Evolutionary conservation across 2,329 filamentous ascomycete genomes (phyloP).

Genomic region (Penicillium sp.): DNA sequence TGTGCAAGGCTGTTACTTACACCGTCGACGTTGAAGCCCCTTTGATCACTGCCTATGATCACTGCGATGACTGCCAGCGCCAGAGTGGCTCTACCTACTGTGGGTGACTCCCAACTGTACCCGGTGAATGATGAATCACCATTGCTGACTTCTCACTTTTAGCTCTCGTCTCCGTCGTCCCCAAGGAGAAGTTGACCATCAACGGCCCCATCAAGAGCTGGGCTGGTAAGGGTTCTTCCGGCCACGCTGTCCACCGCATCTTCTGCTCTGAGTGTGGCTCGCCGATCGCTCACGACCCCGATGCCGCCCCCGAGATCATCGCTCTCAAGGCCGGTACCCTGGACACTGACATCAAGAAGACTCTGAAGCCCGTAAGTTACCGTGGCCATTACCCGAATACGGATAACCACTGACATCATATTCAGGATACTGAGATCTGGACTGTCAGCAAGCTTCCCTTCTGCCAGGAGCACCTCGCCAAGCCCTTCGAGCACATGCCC

Average conservation of each 20-base stretch:
- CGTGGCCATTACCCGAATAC: not conserved
- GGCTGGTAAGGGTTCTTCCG: slow-evolving; percentile 61
- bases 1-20: slow-evolving; percentile 73
- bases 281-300: slow-evolving; percentile 69
- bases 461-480: slow-evolving; percentile 65
- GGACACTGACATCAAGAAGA: slow-evolving; percentile 66
- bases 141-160: slow-evolving; percentile 7
- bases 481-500: slow-evolving; percentile 66
- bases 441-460: slow-evolving; percentile 69
- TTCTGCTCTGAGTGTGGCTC: slow-evolving; percentile 71
- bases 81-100: slow-evolving; percentile 69
- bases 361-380: slow-evolving; percentile 58
- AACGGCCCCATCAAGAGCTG: slow-evolving; percentile 67
- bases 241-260: slow-evolving; percentile 65
- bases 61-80: slow-evolving; percentile 73
- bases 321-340: slow-evolving; percentile 69
- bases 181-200: slow-evolving; percentile 65
- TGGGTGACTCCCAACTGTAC: slow-evolving; percentile 12
- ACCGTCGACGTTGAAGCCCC: slow-evolving; percentile 51
- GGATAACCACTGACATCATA: not conserved
- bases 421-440: slow-evolving; percentile 66
- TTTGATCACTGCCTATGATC: slow-evolving; percentile 61
- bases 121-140: not conserved
- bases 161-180: slow-evolving; percentile 67
- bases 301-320: slow-evolving; percentile 69